Conservation (phyloP, 352 stramenopile species). For the Elongisporangium senticosum region DNA sequence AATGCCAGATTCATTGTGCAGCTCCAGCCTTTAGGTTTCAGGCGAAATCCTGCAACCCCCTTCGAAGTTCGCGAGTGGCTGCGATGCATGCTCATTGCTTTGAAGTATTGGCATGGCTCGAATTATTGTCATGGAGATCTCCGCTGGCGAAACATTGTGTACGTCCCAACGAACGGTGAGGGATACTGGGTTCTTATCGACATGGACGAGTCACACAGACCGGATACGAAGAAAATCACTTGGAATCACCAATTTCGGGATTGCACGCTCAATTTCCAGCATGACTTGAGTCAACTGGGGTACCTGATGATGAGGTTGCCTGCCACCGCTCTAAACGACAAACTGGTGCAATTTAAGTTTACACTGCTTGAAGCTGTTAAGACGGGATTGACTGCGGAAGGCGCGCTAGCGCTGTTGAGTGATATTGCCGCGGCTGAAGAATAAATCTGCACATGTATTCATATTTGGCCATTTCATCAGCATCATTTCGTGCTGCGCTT, state of each 20-base stretch:
- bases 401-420: too few relatives aligned
- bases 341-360: too few relatives aligned
- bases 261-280: conserved; percentile 10
- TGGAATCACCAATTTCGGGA: conserved; percentile 9
- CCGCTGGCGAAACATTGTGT: conserved; percentile 15
- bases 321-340: too few relatives aligned
- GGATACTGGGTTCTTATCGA: conserved; percentile 17
- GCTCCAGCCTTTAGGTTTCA: conserved; percentile 1
- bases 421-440: too few relatives aligned
- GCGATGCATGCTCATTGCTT: conserved; percentile 11
- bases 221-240: conserved; percentile 4
- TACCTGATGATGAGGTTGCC: background rate
- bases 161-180: conserved; percentile 5
- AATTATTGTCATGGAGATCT: conserved; percentile 21
- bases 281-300: conserved; percentile 15
- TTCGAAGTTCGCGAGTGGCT: conserved; percentile 14
- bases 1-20: background rate
- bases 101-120: conserved; percentile 15
- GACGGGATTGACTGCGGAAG: too few relatives aligned
- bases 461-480: too few relatives aligned
- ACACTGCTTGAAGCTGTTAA: too few relatives aligned
- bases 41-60: conserved; percentile 1
- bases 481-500: too few relatives aligned
- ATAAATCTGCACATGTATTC: too few relatives aligned
- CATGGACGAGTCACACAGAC: conserved; percentile 11